These are phyloP conservation scores for Oryza longistaminata DNA, from an alignment of 176 grass and related monocot species.

Conservation along the genomic window DNA sequence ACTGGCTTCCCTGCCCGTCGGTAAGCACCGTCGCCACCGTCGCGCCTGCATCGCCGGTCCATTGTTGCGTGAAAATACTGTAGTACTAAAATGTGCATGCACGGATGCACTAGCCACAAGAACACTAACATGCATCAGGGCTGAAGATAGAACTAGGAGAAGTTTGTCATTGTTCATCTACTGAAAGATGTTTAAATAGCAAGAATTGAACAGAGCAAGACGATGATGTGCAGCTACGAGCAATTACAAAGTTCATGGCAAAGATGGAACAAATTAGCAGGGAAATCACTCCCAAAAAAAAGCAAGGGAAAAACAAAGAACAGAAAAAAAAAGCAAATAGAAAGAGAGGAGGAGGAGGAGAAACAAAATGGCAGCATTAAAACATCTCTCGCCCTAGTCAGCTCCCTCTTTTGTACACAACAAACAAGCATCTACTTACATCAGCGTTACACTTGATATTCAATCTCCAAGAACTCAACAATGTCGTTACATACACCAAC, in stretches of 20 bases:
- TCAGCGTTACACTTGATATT: background rate
- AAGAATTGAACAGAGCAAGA: no score
- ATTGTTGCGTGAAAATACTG: background rate
- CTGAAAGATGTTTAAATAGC: background rate
- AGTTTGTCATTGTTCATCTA: background rate
- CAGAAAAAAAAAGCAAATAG: background rate
- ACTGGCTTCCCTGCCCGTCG: no score
- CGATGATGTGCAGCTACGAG: background rate
- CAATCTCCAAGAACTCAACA: no score
- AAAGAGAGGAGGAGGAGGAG: background rate
- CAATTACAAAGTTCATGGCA: background rate
- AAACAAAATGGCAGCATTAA: constrained; percentile 7
- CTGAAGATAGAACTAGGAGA: background rate
- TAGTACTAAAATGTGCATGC: background rate
- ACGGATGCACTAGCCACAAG: background rate
- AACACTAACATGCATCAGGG: background rate
- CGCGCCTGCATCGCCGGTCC: no score
- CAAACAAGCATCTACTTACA: constrained; percentile 31
- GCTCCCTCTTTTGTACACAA: constrained; percentile 8
- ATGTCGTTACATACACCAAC: background rate
- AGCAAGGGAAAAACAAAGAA: background rate
- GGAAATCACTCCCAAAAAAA: no score
- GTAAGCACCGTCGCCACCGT: no score
- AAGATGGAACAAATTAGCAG: no score
- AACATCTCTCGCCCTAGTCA: background rate